A percentile compares a stretch with the other conserved stretches of the same genome.
Evolutionary conservation across 2,329 filamentous ascomycete species (phyloP).

Genomic region (Ophiocordyceps camponoti-floridani): DNA sequence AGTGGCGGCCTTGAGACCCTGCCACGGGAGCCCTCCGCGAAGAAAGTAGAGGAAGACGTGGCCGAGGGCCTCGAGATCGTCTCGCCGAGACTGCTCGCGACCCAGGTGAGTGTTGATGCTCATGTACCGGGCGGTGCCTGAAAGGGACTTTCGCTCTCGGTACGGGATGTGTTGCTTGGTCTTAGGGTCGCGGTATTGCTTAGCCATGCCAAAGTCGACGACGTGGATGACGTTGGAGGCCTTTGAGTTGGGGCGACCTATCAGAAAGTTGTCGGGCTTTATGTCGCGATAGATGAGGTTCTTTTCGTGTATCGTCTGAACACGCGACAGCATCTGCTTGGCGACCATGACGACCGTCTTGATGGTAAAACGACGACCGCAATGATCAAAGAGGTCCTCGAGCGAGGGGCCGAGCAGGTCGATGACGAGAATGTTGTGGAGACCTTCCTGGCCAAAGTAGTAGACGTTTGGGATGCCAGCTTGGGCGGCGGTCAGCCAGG

Average conservation of each 20-base stretch:
- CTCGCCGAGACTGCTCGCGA: constrained; percentile 96
- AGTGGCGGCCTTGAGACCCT: constrained; percentile 93
- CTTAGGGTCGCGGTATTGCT: constrained; percentile 98
- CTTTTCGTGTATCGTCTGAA: constrained; percentile 92
- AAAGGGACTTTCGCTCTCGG: constrained; percentile 88
- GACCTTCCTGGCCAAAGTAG: constrained; percentile 95
- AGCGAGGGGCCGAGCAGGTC: constrained; percentile 88
- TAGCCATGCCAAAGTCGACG: constrained; percentile 98
- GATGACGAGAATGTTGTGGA: constrained; percentile 97
- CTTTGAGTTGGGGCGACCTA: constrained; percentile 81
- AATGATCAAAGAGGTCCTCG: constrained; percentile 95
- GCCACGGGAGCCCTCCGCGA: constrained; percentile 95
- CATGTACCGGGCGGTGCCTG: constrained; percentile 95
- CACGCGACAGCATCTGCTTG: constrained; percentile 94
- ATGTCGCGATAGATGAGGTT: constrained; percentile 98
- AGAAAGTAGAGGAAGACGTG: constrained; percentile 99
- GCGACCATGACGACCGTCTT: constrained; percentile 99
- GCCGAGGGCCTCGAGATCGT: constrained; percentile 97
- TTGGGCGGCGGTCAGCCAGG: constrained; percentile 20
- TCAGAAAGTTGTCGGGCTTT: constrained; percentile 98
- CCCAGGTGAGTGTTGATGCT: constrained; percentile 98
- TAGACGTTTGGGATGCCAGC: constrained; percentile 98
- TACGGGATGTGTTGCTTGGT: constrained; percentile 99
- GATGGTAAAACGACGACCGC: constrained; percentile 82
- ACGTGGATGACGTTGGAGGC: constrained; percentile 97